These are phyloP conservation scores for Nicotiana noctiflora DNA, from an alignment of 257 asterid genomes.

Conservation along the genomic window DNA sequence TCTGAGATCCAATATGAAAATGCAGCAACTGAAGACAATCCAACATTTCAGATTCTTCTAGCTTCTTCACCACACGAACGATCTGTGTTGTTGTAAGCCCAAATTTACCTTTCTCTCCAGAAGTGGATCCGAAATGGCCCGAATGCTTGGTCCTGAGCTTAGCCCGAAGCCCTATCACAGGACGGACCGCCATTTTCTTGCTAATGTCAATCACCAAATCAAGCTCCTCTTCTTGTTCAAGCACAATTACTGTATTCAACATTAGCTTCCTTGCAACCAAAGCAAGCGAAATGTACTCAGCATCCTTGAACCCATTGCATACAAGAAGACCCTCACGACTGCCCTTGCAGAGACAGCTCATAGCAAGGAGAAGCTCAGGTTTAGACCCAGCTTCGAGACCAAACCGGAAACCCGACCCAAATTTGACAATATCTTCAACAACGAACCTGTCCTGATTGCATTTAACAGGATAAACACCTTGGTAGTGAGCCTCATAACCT, in stretches of 20 bases:
- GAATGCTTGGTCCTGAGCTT: too few species aligned
- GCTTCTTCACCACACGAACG: too few species aligned
- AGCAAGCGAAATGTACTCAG: constrained; percentile 80
- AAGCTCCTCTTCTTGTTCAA: constrained; percentile 90
- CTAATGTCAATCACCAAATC: constrained; percentile 66
- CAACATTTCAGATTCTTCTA: too few species aligned
- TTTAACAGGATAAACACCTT: constrained; percentile 92
- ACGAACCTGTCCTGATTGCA: constrained; percentile 86
- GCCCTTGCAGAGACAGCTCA: constrained; percentile 81
- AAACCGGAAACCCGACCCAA: constrained; percentile 70
- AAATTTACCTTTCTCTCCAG: too few species aligned
- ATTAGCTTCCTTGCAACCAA: constrained; percentile 65
- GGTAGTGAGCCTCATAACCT: constrained; percentile 72
- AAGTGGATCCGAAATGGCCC: too few species aligned
- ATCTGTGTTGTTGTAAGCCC: too few species aligned
- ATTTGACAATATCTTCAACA: constrained; percentile 86
- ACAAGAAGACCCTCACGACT: constrained; percentile 67
- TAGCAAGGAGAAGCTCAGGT: constrained; percentile 91
- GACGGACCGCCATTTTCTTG: too few species aligned
- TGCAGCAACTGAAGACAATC: too few species aligned
- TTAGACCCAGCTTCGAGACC: constrained; percentile 97
- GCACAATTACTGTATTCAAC: constrained; percentile 75
- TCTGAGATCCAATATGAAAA: too few species aligned
- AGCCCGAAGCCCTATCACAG: too few species aligned
- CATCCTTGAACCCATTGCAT: constrained; percentile 94